A percentile compares a stretch with the other conserved stretches of the same genome.
Conservation (phyloP, 2,329 filamentous ascomycete genomes). For the Leptographium procerum region DNA sequence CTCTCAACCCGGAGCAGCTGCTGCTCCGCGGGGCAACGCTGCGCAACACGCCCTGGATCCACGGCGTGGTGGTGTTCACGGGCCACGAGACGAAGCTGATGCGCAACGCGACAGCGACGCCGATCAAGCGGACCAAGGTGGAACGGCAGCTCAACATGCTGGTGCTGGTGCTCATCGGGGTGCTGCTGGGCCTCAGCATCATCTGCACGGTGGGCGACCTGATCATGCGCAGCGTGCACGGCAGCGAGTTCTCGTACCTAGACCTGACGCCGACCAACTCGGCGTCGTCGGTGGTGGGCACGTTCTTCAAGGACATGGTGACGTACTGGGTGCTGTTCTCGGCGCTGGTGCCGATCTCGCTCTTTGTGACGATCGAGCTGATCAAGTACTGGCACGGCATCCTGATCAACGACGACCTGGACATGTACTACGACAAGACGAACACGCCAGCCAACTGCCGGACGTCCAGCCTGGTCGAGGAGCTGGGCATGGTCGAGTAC, state of each 20-base stretch:
- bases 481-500: slow-evolving; percentile 95
- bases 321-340: slow-evolving; percentile 99
- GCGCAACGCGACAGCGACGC: slow-evolving; percentile 93
- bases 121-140: slow-evolving; percentile 95
- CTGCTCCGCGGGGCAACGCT: slow-evolving; percentile 86
- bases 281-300: slow-evolving; percentile 47
- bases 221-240: slow-evolving; percentile 57
- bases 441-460: slow-evolving; percentile 93
- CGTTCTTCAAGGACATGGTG: slow-evolving; percentile 88
- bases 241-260: slow-evolving; percentile 59
- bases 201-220: slow-evolving; percentile 88
- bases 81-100: slow-evolving; percentile 98
- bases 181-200: slow-evolving; percentile 74
- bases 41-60: slow-evolving; percentile 93
- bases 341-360: slow-evolving; percentile 88
- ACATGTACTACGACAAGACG: slow-evolving; percentile 94
- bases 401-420: slow-evolving; percentile 91
- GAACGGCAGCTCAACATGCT: slow-evolving; percentile 89
- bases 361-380: slow-evolving; percentile 94
- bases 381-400: slow-evolving; percentile 99
- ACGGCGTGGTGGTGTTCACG: slow-evolving; percentile 92
- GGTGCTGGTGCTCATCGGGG: slow-evolving; percentile 78
- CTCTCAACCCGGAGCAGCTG: slow-evolving; percentile 84
- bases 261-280: slow-evolving; percentile 49
- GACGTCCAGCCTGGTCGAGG: slow-evolving; percentile 92